Evolutionary conservation across 345 rosid species (phyloP), one percentile per base, ranked within the genome.

Genomic region (Mallotus nudiflorus): DNA sequence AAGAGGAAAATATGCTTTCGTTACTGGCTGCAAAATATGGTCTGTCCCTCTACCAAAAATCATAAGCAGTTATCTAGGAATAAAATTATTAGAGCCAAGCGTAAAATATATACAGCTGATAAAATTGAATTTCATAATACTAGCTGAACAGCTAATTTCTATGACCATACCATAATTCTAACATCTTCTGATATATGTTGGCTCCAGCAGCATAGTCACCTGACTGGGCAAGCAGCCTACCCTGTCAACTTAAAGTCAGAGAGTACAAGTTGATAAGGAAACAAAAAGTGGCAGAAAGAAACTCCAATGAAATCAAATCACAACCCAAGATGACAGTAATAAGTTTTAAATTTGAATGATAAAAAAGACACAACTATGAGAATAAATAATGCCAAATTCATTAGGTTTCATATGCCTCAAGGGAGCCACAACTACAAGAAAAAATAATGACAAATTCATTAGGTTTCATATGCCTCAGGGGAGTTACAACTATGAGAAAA

Each of bases 241-340:
- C 99, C 99, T 94, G 97, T 94, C 89, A 92, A 90, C 99, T 94
- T 94, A 79, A 77, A 94, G 88, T 85, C 82, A 84, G 81, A 82
- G 70, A 64, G 79, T 45, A 73, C 73, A 79, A 64, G 71, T 78
- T 74, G 78, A 73, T 80, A 79, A 78, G 79, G 72, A 63, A 77
- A 75, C 52, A 46, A 74, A 46, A 57, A 59, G 45, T 31, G 39
- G 67, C 54, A 78, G 55, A 20, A 61, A 68, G 62, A 25, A 50
- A 14, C 72, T 4, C 63, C 39, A 73, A 71, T 42, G 15, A 44
- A 39, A 40, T 57, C 18, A 60, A 63, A 22, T 19, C 58, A 44
- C 22, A n/a, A 12, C 20, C 61, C 19, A 15, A 39, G 33, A 40
- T 42, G 20, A 20, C 6, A 62, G 40, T 10, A 61, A 62, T 25